Base-by-base conservation (phyloP, 169 alveolate genomes). In the Toxoplasma gondii region DNA sequence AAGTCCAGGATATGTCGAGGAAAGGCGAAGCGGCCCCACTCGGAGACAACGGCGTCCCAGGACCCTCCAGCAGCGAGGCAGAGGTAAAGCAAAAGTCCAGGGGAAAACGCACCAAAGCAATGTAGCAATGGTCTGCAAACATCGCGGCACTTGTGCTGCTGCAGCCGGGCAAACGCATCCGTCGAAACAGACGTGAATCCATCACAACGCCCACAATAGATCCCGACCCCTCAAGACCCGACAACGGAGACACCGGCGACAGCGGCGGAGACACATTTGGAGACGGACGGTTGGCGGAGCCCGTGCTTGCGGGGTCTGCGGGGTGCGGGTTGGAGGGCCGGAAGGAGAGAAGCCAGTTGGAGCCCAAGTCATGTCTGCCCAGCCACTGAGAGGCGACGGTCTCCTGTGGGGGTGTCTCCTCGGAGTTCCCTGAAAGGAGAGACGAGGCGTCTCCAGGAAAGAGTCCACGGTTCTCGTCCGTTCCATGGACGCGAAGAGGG, bases 111-210 rank as follows among this genome's bases (percentile, higher is more conserved):
- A 74, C 84, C 31, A 74, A 16, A 4, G 84, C 84, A 24, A 74
- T 34, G 44, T 7, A 74, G 84, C 84, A 74, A 44, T 36, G 84
- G 27, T 74, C 84, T 4, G 39, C 43, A n/a, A 74, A 74, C 84
- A 36, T 74, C 84, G 74, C 74, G n/a, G 74, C 43, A n/a, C 43
- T 74, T 27, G 49, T 74, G 84, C 84, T 74, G 84, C 84, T 74
- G 84, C 84, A 74, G 12, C 84, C 84, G 84, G 84, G 84, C 1
- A 74, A 12, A 2, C 43, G 41, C 27, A 74, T 24, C 17, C 43
- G 39, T n/a, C 43, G 22, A 36, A 74, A 74, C 5, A 74, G 49
- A 2, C 43, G 84, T 9, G 84, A 74, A n/a, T 74, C 84, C 84
- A 74, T 74, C 39, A 74, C 84, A 4, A 74, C 43, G 39, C 45